phyloP scores from a whole-genome alignment of 306 rosid species.

The Cotoneaster glaucophyllus region DNA sequence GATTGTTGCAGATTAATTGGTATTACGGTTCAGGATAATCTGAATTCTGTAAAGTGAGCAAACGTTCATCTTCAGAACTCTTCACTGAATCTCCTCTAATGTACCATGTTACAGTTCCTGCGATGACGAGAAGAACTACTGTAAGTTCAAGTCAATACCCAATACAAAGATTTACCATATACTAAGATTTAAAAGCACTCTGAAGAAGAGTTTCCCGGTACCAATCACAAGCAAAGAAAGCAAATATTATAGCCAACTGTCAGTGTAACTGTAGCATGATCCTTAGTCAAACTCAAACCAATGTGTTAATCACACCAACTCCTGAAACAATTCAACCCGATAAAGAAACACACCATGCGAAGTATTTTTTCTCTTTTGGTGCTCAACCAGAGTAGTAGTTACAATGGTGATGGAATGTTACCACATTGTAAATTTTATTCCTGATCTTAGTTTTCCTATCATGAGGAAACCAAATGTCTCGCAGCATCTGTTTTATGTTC shows the following conservation, averaged over 20 bases:
- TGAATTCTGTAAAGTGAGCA: constrained; percentile 47
- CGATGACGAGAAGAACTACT: constrained; percentile 5
- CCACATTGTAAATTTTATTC: not conserved
- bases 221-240: not conserved
- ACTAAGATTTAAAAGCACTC: not conserved
- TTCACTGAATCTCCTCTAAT: constrained; percentile 52
- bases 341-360: not conserved
- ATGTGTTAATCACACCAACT: not conserved
- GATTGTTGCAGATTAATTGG: not conserved
- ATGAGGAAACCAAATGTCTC: not conserved
- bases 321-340: not conserved
- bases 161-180: not conserved
- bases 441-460: not conserved
- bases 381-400: not conserved
- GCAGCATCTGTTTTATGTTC: not conserved
- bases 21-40: constrained; percentile 40
- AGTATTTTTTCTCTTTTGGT: not conserved
- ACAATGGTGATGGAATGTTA: not conserved
- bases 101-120: constrained; percentile 67
- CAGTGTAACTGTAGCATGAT: not conserved
- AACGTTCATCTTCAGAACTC: constrained; percentile 62
- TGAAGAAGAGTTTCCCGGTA: not conserved
- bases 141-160: not conserved
- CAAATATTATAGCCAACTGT: not conserved
- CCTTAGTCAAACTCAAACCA: not conserved